Conservation (phyloP, 169 alveolate genomes). For the Eimeria brunetti region DNA sequence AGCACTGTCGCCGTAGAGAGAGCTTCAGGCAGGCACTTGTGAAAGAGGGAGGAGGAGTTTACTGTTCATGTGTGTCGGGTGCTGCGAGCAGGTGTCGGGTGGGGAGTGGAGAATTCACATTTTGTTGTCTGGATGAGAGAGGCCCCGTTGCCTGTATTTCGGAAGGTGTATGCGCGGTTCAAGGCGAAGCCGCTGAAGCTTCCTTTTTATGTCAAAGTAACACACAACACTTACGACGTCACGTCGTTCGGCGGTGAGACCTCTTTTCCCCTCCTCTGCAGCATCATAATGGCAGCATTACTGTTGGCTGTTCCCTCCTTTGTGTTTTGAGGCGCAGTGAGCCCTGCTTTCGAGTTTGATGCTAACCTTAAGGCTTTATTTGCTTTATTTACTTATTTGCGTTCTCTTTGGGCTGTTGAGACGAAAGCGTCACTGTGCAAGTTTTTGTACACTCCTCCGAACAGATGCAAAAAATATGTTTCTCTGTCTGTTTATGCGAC, state of each 20-base stretch:
- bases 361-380: not conserved
- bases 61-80: not conserved
- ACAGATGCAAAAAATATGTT: not conserved
- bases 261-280: not conserved
- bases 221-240: conserved; percentile 74
- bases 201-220: conserved; percentile 74
- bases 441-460: no score
- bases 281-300: not conserved
- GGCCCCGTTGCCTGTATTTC: conserved; percentile 83
- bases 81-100: conserved; percentile 79
- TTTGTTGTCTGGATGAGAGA: conserved; percentile 86
- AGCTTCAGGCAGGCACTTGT: not conserved
- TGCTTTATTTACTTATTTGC: not conserved
- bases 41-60: not conserved
- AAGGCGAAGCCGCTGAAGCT: conserved; percentile 76
- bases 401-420: not conserved
- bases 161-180: conserved; percentile 83
- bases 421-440: not conserved
- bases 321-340: not conserved
- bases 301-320: not conserved
- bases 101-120: conserved; percentile 85
- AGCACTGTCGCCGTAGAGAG: not conserved
- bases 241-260: conserved; percentile 81
- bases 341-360: not conserved
- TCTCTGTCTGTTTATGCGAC: not conserved